These are phyloP conservation scores for Daldinia sp. DNA, from an alignment of 2,329 filamentous ascomycete species.

Conservation along the genomic window DNA sequence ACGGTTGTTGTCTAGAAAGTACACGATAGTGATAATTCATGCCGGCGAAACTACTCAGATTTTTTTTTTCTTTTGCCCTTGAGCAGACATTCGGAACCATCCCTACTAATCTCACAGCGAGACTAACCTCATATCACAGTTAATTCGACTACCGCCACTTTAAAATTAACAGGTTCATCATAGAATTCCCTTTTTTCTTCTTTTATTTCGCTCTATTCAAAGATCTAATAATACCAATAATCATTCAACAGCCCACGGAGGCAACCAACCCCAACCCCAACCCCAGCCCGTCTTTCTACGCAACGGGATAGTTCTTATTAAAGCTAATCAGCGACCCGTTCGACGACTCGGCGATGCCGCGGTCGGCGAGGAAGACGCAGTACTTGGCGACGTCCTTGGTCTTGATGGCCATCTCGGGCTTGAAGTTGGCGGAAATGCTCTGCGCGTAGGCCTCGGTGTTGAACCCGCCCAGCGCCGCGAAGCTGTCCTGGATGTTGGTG, in stretches of 20 bases:
- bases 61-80: not conserved
- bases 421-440: conserved; percentile 49
- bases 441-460: conserved; percentile 51
- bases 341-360: conserved; percentile 30
- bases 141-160: too few relatives aligned
- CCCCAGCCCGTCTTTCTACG: not conserved
- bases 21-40: not conserved
- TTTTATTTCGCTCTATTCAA: not conserved
- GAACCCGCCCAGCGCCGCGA: conserved; percentile 50
- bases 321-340: conserved; percentile 39
- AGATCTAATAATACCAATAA: not conserved
- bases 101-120: too few relatives aligned
- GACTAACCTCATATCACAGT: too few relatives aligned
- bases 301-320: conserved; percentile 36
- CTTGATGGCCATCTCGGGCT: conserved; percentile 48
- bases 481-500: conserved; percentile 64
- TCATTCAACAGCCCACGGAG: too few relatives aligned
- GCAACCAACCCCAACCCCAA: too few relatives aligned
- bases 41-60: not conserved
- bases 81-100: not conserved
- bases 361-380: conserved; percentile 41
- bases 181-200: too few relatives aligned
- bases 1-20: not conserved
- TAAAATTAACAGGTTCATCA: too few relatives aligned
- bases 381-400: conserved; percentile 55